These are phyloP conservation scores for Jamesozyma hellenica DNA, from an alignment of 805 yeast genomes.

Conservation along the genomic window DNA sequence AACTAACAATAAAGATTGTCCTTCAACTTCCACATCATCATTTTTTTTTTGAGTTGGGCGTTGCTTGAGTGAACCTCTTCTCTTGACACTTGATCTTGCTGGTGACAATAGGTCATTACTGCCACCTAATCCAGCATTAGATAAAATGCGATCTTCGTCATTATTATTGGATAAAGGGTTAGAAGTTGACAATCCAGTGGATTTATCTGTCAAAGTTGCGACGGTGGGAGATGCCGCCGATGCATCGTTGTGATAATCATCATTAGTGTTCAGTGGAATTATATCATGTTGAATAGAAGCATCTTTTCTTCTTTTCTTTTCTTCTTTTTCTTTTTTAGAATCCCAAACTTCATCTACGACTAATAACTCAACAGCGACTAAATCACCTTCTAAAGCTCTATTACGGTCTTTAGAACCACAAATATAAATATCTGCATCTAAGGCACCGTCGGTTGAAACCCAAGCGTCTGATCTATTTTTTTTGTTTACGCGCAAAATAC, in stretches of 20 bases:
- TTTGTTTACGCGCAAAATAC: constrained; percentile 86
- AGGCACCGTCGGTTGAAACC: constrained; percentile 90
- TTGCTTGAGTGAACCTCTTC: constrained; percentile 87
- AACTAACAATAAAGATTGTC: constrained; percentile 79
- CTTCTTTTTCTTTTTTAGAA: constrained; percentile 92
- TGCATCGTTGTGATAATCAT: constrained; percentile 75
- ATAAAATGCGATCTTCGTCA: constrained; percentile 6
- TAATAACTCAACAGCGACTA: constrained; percentile 89
- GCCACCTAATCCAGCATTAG: constrained; percentile 12
- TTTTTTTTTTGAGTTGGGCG: constrained; percentile 95
- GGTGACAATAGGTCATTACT: constrained; percentile 32
- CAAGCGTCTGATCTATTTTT: constrained; percentile 96
- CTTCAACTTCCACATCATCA: constrained; percentile 98
- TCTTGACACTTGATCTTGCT: constrained; percentile 31
- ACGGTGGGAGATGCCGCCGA: constrained; percentile 36
- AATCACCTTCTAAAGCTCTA: constrained; percentile 92
- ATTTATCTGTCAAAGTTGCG: constrained; percentile 27
- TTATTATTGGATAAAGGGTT: constrained; percentile 7
- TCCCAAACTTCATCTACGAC: constrained; percentile 98
- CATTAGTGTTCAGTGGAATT: constrained; percentile 33
- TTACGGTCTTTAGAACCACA: constrained; percentile 98
- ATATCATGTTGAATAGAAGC: constrained; percentile 35
- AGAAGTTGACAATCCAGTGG: constrained; percentile 9
- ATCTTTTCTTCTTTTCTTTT: constrained; percentile 84
- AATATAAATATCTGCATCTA: constrained; percentile 93